Percentiles rank a stretch among this genome's conserved stretches.
Conservation (phyloP, 2,329 filamentous ascomycete genomes). For the Alternaria rosae region DNA sequence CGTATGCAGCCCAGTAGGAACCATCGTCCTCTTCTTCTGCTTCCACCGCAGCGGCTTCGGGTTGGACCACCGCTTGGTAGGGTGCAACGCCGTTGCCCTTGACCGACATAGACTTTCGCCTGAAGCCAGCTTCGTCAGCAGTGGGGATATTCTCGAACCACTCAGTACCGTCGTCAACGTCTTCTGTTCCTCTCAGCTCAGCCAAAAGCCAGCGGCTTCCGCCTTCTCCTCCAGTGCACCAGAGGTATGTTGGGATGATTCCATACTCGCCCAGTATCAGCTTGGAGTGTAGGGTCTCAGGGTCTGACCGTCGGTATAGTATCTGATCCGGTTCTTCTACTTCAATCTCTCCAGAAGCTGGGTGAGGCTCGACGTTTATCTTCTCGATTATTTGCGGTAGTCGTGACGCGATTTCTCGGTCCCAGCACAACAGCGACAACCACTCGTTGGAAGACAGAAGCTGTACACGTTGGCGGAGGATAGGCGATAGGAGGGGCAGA, state of each 20-base stretch:
- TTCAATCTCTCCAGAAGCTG: constrained; percentile 80
- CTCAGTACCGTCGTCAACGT: constrained; percentile 64
- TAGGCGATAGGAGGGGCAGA: constrained; percentile 67
- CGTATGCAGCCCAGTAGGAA: constrained; percentile 82
- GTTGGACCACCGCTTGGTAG: constrained; percentile 17
- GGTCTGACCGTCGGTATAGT: constrained; percentile 73
- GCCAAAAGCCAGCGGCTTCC: constrained; percentile 75
- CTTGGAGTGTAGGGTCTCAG: constrained; percentile 76
- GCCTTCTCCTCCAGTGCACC: constrained; percentile 71
- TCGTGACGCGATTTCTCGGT: constrained; percentile 62
- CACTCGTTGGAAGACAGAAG: constrained; percentile 72
- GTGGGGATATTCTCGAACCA: constrained; percentile 66
- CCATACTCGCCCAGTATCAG: constrained; percentile 68
- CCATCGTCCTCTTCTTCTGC: constrained; percentile 69
- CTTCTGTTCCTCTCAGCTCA: constrained; percentile 68
- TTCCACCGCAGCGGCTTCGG: constrained; percentile 23
- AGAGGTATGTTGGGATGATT: constrained; percentile 71
- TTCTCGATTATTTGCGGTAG: constrained; percentile 68
- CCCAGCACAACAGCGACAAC: constrained; percentile 77
- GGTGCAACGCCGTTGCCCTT: constrained; percentile 26
- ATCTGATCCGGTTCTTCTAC: constrained; percentile 70
- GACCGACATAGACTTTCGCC: constrained; percentile 31
- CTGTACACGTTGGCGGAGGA: constrained; percentile 68
- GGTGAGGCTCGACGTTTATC: constrained; percentile 77
- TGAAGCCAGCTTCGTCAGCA: constrained; percentile 63